These are phyloP conservation scores for Oryza australiensis DNA, from an alignment of 176 grass and related monocot genomes.

Conservation along the genomic window DNA sequence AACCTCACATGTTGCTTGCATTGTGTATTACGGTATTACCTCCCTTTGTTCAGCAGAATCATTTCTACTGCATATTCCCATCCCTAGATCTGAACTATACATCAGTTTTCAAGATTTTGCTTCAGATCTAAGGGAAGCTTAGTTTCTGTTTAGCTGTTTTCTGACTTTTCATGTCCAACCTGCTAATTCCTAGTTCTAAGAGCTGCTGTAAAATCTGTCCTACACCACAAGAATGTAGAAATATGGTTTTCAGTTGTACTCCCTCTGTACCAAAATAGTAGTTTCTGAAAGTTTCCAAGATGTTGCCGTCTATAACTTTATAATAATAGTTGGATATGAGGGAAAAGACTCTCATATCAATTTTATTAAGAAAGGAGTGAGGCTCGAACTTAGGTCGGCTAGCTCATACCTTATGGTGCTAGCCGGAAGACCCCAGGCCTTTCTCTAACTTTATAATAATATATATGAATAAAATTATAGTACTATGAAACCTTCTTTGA, in stretches of 20 bases:
- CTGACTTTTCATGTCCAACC: neutral
- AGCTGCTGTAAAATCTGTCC: neutral
- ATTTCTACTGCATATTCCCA: slow-evolving; percentile 10
- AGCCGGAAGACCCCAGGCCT: too few relatives aligned
- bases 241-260: neutral
- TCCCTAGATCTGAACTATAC: slow-evolving; percentile 27
- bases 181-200: neutral
- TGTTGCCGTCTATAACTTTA: neutral
- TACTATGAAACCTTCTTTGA: neutral
- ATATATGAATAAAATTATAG: neutral
- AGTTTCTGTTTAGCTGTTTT: neutral
- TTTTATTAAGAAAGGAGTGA: too few relatives aligned
- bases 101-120: slow-evolving; percentile 8
- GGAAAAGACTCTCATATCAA: too few relatives aligned
- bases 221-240: neutral
- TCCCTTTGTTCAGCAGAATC: neutral
- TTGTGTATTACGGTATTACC: slow-evolving; percentile 13
- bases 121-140: slow-evolving; percentile 17
- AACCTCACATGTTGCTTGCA: slow-evolving; percentile 17
- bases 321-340: too few relatives aligned
- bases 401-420: too few relatives aligned
- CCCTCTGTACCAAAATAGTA: neutral
- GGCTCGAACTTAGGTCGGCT: too few relatives aligned
- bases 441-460: neutral
- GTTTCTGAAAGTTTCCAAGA: neutral